phyloP scores from a whole-genome alignment of 2,329 filamentous ascomycete species.

The Aspergillus oerlinghausenensis region DNA sequence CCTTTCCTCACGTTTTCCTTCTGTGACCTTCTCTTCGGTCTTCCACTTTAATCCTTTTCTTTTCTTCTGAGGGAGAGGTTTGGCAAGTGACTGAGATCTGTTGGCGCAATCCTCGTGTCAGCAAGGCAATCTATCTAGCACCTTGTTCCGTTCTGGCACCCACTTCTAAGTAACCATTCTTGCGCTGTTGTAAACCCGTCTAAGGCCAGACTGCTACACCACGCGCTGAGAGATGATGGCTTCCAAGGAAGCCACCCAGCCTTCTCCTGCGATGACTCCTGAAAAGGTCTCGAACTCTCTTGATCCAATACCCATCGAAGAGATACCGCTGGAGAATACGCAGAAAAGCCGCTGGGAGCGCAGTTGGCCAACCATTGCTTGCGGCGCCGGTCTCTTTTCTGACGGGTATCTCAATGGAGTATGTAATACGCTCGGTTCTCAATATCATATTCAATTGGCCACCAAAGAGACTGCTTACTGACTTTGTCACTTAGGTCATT shows the following conservation, averaged over 20 bases:
- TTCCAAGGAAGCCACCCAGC: not conserved
- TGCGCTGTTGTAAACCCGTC: not conserved
- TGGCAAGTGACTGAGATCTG: not conserved
- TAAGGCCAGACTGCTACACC: not conserved
- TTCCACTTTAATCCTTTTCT: not conserved
- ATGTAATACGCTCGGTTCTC: conserved; percentile 19
- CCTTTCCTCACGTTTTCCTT: not conserved
- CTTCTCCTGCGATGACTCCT: not conserved
- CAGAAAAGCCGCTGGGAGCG: conserved; percentile 48
- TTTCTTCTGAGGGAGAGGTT: not conserved
- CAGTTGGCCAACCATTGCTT: conserved; percentile 74
- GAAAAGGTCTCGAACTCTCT: conserved; percentile 3
- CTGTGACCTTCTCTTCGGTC: not conserved
- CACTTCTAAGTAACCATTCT: not conserved
- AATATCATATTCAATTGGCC: not conserved
- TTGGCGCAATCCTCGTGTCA: not conserved
- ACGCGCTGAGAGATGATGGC: not conserved
- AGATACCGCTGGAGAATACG: conserved; percentile 21
- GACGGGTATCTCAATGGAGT: conserved; percentile 91
- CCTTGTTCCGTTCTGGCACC: not conserved
- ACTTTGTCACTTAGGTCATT: conserved; percentile 57
- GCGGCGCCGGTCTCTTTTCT: conserved; percentile 83
- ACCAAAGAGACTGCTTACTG: not conserved
- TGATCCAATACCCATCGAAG: conserved; percentile 12
- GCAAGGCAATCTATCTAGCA: not conserved